Conservation (phyloP, 495 filamentous ascomycete genomes). For the Parathielavia appendiculata region DNA sequence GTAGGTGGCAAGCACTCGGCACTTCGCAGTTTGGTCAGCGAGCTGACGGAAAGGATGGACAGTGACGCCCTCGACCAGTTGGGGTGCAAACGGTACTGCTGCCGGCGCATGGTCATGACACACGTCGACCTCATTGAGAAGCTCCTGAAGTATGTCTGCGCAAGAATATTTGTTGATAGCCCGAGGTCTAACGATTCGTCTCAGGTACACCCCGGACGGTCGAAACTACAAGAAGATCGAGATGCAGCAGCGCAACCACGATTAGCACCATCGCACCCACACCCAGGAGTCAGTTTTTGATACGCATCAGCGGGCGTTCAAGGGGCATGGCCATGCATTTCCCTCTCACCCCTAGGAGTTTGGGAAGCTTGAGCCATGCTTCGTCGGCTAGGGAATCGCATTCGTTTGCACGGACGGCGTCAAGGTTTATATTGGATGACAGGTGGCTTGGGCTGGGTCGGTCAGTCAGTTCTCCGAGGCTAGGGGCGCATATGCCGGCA, state of each 20-base stretch:
- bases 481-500: not conserved
- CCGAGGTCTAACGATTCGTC: slow-evolving; percentile 5
- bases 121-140: slow-evolving; percentile 99
- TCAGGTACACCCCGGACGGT: slow-evolving; percentile 48
- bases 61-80: slow-evolving; percentile 86
- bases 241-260: slow-evolving; percentile 17
- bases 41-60: slow-evolving; percentile 1
- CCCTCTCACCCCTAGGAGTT: not conserved
- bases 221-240: slow-evolving; percentile 50
- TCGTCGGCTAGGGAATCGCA: not conserved
- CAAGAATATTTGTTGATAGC: not conserved
- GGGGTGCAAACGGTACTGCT: slow-evolving; percentile 93
- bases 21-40: not conserved
- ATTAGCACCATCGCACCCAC: not conserved
- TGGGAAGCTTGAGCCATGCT: not conserved
- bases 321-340: slow-evolving; percentile 1
- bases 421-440: slow-evolving; percentile 15
- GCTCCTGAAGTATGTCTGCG: slow-evolving; percentile 71
- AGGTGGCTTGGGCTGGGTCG: not conserved
- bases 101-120: slow-evolving; percentile 98
- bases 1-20: slow-evolving; percentile 44
- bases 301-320: slow-evolving; percentile 15
- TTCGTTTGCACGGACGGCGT: slow-evolving; percentile 9
- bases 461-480: not conserved
- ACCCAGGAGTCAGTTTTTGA: not conserved